Conservation (phyloP, 805 yeast genomes). For the Saccharomyces jurei region DNA sequence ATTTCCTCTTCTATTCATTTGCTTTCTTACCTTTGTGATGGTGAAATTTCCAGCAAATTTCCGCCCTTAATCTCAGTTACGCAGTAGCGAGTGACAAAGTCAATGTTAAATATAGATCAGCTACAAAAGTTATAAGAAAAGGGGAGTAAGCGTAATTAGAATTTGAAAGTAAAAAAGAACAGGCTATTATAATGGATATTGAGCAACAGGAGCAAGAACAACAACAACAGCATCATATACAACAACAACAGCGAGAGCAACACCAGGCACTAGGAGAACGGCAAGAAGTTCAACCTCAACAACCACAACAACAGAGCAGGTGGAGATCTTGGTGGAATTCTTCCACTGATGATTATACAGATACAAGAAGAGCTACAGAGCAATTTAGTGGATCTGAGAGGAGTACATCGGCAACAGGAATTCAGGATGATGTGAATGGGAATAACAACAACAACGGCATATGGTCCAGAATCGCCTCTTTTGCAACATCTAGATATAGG, state of each 20-base stretch:
- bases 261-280: background rate
- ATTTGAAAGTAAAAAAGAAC: background rate
- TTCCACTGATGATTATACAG: background rate
- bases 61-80: background rate
- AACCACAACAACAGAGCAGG: background rate
- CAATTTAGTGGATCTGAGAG: background rate
- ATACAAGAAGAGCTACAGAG: background rate
- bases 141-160: background rate
- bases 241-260: background rate
- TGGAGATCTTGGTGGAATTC: background rate
- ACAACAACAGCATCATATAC: background rate
- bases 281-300: background rate
- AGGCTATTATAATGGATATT: background rate
- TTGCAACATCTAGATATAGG: conserved; percentile 6
- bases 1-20: background rate
- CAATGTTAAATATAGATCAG: background rate
- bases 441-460: background rate
- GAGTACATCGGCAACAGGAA: background rate
- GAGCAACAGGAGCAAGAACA: background rate
- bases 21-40: background rate
- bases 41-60: background rate
- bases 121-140: background rate
- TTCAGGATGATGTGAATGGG: background rate
- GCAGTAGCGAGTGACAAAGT: background rate
- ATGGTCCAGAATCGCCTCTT: conserved; percentile 8